A percentile compares a stretch with the other conserved stretches of the same genome.
Conservation (phyloP, 75 land plant genomes). For the Pseudotsuga menziesii region DNA sequence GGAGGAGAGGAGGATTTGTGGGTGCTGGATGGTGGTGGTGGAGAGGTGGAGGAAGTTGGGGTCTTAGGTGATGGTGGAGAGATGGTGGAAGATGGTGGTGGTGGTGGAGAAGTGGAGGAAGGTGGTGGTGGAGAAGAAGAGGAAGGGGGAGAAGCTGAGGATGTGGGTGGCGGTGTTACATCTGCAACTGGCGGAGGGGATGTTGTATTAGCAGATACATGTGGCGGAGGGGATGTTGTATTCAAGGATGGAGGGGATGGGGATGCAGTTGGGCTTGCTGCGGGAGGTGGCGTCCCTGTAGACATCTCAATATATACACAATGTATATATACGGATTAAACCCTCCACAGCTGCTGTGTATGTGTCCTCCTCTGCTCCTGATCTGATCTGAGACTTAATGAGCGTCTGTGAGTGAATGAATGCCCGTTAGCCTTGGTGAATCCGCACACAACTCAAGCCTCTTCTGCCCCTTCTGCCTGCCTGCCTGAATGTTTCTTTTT, state of each 20-base stretch:
- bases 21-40: conserved; percentile 9
- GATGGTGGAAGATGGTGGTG: conserved; percentile 13
- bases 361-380: no score
- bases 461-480: no score
- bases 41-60: conserved; percentile 14
- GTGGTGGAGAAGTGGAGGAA: conserved; percentile 14
- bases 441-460: no score
- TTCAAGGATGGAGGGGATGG: conserved; percentile 3
- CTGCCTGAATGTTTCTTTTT: no score
- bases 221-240: conserved; percentile 7
- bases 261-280: conserved; percentile 19
- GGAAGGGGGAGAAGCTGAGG: conserved; percentile 16
- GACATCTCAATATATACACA: neutral
- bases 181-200: conserved; percentile 3
- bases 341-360: no score
- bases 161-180: conserved; percentile 13
- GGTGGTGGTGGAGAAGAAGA: conserved; percentile 7
- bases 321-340: no score
- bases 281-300: conserved; percentile 21
- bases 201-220: conserved; percentile 7
- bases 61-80: conserved; percentile 17
- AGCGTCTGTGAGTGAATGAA: no score
- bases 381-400: no score
- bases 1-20: conserved; percentile 11
- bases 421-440: no score